phyloP scores from a whole-genome alignment of 2,329 filamentous ascomycete genomes.

The Fusarium ramigenum region DNA sequence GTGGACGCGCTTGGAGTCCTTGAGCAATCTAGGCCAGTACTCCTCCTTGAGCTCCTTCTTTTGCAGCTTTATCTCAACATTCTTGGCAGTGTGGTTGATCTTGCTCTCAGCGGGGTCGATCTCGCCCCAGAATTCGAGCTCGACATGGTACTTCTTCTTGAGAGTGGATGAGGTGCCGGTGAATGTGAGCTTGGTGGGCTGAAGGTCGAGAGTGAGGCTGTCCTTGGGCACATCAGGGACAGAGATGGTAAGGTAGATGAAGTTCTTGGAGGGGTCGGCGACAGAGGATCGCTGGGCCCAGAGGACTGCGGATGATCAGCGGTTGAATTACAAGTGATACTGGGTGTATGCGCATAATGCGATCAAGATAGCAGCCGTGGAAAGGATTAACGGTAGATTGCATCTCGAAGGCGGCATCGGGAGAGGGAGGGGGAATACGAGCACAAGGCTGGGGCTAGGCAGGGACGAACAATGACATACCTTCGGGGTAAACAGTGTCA shows the following conservation, averaged over 20 bases:
- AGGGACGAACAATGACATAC: slow-evolving; percentile 43
- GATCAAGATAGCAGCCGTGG: background rate
- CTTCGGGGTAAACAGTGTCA: slow-evolving; percentile 48
- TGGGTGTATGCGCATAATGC: background rate
- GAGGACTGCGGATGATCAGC: slow-evolving; percentile 70
- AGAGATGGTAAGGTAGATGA: slow-evolving; percentile 91
- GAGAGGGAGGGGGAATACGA: slow-evolving; percentile 7
- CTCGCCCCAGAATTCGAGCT: slow-evolving; percentile 88
- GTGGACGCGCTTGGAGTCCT: slow-evolving; percentile 88
- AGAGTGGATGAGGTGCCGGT: slow-evolving; percentile 83
- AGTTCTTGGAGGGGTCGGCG: slow-evolving; percentile 86
- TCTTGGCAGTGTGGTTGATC: slow-evolving; percentile 87
- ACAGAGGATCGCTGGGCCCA: slow-evolving; percentile 96
- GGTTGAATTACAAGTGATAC: background rate
- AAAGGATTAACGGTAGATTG: background rate
- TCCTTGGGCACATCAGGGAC: slow-evolving; percentile 83
- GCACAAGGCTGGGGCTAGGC: slow-evolving; percentile 13
- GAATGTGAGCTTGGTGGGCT: slow-evolving; percentile 81
- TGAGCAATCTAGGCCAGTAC: slow-evolving; percentile 95
- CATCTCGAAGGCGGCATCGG: background rate
- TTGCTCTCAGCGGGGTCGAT: slow-evolving; percentile 88
- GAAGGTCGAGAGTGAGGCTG: slow-evolving; percentile 84
- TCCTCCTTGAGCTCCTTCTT: slow-evolving; percentile 97
- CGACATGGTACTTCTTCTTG: slow-evolving; percentile 86
- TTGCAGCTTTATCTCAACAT: slow-evolving; percentile 88